These are phyloP conservation scores for Scheffersomyces illinoinensis DNA, from an alignment of 1,139 yeast genomes.

Conservation along the genomic window DNA sequence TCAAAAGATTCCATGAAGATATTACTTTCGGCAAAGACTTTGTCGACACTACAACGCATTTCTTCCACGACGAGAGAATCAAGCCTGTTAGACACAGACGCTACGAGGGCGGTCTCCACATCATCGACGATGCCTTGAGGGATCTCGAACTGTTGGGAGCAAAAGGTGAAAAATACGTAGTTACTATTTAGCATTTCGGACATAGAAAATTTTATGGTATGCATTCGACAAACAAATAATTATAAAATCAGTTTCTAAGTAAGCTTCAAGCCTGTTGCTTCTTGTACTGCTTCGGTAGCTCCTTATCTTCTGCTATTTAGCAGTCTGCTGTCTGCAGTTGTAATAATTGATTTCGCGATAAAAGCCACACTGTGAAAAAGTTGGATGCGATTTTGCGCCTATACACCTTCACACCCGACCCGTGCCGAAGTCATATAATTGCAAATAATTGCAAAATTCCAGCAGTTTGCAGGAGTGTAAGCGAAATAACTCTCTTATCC, in stretches of 20 bases:
- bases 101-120: slow-evolving; percentile 35
- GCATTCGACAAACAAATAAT: not conserved
- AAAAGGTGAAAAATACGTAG: slow-evolving; percentile 43
- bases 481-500: not conserved
- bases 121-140: slow-evolving; percentile 32
- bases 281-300: not conserved
- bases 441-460: too few species aligned
- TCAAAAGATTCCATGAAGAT: slow-evolving; percentile 48
- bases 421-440: slow-evolving; percentile 4
- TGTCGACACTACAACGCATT: slow-evolving; percentile 31
- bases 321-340: not conserved
- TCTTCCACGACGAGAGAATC: slow-evolving; percentile 24
- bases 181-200: slow-evolving; percentile 14
- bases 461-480: not conserved
- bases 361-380: not conserved
- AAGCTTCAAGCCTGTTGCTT: not conserved
- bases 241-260: too few species aligned
- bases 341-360: not conserved
- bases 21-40: slow-evolving; percentile 34
- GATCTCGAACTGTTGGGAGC: slow-evolving; percentile 43
- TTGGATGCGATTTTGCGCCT: not conserved
- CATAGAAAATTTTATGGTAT: not conserved
- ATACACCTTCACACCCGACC: slow-evolving; percentile 3
- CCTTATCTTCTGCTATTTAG: not conserved
- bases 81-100: slow-evolving; percentile 34